These are phyloP conservation scores for Paspalum notatum DNA, from an alignment of 176 grass and related monocot genomes.

Conservation along the genomic window DNA sequence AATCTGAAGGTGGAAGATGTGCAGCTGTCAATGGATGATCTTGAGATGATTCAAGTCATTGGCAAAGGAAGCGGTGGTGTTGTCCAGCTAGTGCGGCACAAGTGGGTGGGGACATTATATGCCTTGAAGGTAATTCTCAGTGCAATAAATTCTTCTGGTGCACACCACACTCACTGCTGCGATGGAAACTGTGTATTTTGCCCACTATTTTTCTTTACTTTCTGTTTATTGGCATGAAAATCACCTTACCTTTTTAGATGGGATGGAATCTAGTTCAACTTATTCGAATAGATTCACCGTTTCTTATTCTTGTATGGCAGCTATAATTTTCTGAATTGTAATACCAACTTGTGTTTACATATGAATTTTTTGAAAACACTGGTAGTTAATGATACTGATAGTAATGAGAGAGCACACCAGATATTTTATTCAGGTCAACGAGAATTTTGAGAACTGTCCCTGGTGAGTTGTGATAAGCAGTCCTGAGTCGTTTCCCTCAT, in stretches of 20 bases:
- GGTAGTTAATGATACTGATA: neutral
- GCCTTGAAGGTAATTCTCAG: slow-evolving; percentile 78
- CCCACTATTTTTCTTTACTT: neutral
- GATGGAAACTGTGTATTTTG: neutral
- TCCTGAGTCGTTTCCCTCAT: slow-evolving; percentile 3
- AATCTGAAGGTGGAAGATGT: slow-evolving; percentile 74
- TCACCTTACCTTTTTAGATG: neutral
- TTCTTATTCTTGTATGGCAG: slow-evolving; percentile 13
- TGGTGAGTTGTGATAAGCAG: slow-evolving; percentile 5
- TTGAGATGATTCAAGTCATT: slow-evolving; percentile 93
- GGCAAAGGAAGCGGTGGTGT: slow-evolving; percentile 95
- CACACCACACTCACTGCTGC: neutral
- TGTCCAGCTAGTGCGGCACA: slow-evolving; percentile 89
- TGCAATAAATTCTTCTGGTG: slow-evolving; percentile 18
- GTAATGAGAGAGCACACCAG: slow-evolving; percentile 13
- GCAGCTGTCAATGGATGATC: slow-evolving; percentile 80
- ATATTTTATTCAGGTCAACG: neutral
- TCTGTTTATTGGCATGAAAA: slow-evolving; percentile 27
- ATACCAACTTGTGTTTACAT: slow-evolving; percentile 1
- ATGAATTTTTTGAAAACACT: neutral
- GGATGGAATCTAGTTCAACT: neutral
- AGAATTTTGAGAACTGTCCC: slow-evolving; percentile 5
- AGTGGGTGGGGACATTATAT: slow-evolving; percentile 84
- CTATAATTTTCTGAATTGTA: neutral
- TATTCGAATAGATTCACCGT: slow-evolving; percentile 5